Evolutionary conservation across 208 protist species (phyloP).

Genomic region (Trypanosoma vivax): DNA sequence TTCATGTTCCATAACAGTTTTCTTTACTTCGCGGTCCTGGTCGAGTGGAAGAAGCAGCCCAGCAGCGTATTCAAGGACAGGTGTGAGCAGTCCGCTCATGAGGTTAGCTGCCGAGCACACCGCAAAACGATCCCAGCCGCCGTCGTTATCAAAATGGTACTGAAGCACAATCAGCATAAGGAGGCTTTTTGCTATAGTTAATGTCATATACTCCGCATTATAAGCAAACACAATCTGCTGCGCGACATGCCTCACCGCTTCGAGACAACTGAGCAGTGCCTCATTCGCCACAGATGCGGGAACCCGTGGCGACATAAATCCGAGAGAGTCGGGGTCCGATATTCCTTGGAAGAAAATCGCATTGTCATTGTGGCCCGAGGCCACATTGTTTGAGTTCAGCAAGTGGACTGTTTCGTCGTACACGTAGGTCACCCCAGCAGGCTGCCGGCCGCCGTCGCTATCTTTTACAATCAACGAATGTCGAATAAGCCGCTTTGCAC

Average conservation of each 20-base stretch:
- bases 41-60: slow-evolving; percentile 36
- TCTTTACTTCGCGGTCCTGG: slow-evolving; percentile 3
- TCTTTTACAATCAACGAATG: slow-evolving; percentile 27
- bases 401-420: slow-evolving; percentile 3
- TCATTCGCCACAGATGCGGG: slow-evolving; percentile 33
- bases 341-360: slow-evolving; percentile 19
- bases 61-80: slow-evolving; percentile 45
- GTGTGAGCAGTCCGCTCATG: slow-evolving; percentile 42
- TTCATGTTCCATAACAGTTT: slow-evolving; percentile 29
- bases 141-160: slow-evolving; percentile 41
- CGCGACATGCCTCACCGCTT: slow-evolving; percentile 28
- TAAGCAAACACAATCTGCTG: slow-evolving; percentile 45
- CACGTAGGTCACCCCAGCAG: not conserved
- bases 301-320: slow-evolving; percentile 16
- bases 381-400: not conserved
- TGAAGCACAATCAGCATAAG: slow-evolving; percentile 54
- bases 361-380: slow-evolving; percentile 4
- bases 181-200: slow-evolving; percentile 40
- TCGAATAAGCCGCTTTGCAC: slow-evolving; percentile 26
- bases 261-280: slow-evolving; percentile 30
- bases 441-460: not conserved
- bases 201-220: slow-evolving; percentile 47
- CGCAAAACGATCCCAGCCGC: slow-evolving; percentile 50
- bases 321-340: slow-evolving; percentile 1
- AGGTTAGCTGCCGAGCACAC: slow-evolving; percentile 51